Evolutionary conservation across 129 eudicot species (phyloP).

Genomic region (Flaveria trinervia): DNA sequence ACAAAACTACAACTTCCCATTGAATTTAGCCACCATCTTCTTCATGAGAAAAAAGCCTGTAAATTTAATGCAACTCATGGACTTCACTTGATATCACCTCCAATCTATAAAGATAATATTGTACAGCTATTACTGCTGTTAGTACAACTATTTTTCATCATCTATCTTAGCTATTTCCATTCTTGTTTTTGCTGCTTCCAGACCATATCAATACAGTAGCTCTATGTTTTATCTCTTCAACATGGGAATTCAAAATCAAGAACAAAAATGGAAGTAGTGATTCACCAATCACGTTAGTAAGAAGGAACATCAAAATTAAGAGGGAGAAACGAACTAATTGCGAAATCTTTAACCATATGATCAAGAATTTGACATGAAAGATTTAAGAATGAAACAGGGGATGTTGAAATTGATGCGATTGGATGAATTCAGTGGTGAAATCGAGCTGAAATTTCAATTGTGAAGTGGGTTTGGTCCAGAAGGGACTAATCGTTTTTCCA

Average conservation of each 20-base stretch:
- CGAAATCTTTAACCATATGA: conserved; percentile 13
- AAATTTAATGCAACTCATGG: conserved; percentile 85
- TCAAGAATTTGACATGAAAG: conserved; percentile 27
- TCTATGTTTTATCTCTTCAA: conserved; percentile 4
- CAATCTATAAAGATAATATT: conserved; percentile 30
- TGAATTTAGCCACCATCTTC: conserved; percentile 36
- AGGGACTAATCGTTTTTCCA: conserved; percentile 80
- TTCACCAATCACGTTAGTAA: not conserved
- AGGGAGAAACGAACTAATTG: not conserved
- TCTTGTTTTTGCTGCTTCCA: conserved; percentile 79
- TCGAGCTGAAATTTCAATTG: conserved; percentile 41
- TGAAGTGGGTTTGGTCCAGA: conserved; percentile 98
- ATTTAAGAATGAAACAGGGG: not conserved
- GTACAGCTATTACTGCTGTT: conserved; percentile 28
- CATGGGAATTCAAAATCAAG: conserved; percentile 42
- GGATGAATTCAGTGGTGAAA: conserved; percentile 4
- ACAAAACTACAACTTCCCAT: conserved; percentile 22
- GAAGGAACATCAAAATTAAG: conserved; percentile 14
- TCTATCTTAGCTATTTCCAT: conserved; percentile 53
- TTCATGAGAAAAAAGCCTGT: conserved; percentile 35
- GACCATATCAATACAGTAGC: conserved; percentile 18
- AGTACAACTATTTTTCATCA: conserved; percentile 19
- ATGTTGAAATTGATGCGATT: conserved; percentile 21
- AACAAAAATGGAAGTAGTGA: conserved; percentile 76
- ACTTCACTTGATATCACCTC: conserved; percentile 56